Base-by-base conservation (phyloP, 1,139 yeast genomes). In the Candida dubliniensis region DNA sequence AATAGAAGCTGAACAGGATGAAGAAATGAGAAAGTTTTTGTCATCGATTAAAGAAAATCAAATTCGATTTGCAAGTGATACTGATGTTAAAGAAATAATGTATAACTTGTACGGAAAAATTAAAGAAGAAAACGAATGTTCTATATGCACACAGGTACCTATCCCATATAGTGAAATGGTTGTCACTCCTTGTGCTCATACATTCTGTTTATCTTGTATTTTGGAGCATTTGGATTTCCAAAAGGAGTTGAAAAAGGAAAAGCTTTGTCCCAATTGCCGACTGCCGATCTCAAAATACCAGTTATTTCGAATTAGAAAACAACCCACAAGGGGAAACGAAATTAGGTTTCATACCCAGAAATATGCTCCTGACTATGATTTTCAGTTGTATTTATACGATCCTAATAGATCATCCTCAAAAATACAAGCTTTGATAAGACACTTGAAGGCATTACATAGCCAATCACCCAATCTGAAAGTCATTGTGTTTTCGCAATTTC, bases 401-500 rank as follows among this genome's bases (percentile, higher is more conserved):
- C 82, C 83, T 0, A 71, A 71, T 49, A 70, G 68, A 34, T 68
- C 77, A 35, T 86, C 96, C 0, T 80, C 96, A 0, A 93, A 93
- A 60, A 71, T 90, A 10, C 79, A 80, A 48, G 90, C 96, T 0
- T 69, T 93, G 31, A 52, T 87, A 4, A 64, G 69, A 9, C 90
- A 85, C 56, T 64, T 88, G 32, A 71, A 74, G 45, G 69, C 62
- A 34, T 66, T 86, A 14, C 73, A 74, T 50, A 76, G 73, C 25
- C 78, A 79, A 41, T 70, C 74, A 30, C 79, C 87, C 3, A 79
- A 79, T 24, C 88, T 84, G 48, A 91, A 85, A 55, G 81, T 87
- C 3, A 90, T 93, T 42, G 93, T 93, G 0, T 91, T 93, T 60
- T 89, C 97, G 0, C 98, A 91, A 57, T 93, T 93, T 57, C 86